Evolutionary conservation across 495 filamentous ascomycete genomes (phyloP).

Genomic region (Astrothelium macrocarpum): DNA sequence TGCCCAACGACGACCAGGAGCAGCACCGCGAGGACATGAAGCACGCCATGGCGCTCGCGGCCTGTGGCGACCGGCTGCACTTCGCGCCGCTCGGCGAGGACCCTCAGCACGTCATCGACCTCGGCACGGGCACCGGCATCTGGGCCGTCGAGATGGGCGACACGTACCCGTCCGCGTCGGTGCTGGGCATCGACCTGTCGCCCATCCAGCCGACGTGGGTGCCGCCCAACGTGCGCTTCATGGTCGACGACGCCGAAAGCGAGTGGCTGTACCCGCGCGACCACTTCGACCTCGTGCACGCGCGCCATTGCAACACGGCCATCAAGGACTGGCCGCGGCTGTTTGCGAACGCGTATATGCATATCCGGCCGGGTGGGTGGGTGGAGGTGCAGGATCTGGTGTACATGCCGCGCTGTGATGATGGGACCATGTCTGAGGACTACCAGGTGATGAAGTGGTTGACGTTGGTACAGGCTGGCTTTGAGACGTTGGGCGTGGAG

Average conservation of each 20-base stretch:
- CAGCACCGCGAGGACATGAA: constrained; percentile 24
- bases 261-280: constrained; percentile 22
- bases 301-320: constrained; percentile 15
- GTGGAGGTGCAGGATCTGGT: constrained; percentile 26
- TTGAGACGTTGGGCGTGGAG: constrained; percentile 15
- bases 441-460: constrained; percentile 12
- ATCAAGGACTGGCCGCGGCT: constrained; percentile 23
- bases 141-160: constrained; percentile 15
- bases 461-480: constrained; percentile 6
- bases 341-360: constrained; percentile 14
- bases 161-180: constrained; percentile 6
- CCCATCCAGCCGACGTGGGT: constrained; percentile 28
- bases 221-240: constrained; percentile 27
- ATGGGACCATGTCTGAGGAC: constrained; percentile 16
- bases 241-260: constrained; percentile 25
- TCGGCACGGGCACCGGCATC: constrained; percentile 26
- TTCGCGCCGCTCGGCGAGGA: constrained; percentile 18
- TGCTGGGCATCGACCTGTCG: constrained; percentile 26
- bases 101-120: constrained; percentile 19
- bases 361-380: constrained; percentile 24
- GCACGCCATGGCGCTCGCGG: constrained; percentile 22
- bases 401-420: constrained; percentile 18
- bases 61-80: constrained; percentile 18
- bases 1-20: constrained; percentile 12
- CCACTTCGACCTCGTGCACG: constrained; percentile 28